These are phyloP conservation scores for Trypanosoma avium DNA, from an alignment of 208 protist genomes.

Conservation along the genomic window DNA sequence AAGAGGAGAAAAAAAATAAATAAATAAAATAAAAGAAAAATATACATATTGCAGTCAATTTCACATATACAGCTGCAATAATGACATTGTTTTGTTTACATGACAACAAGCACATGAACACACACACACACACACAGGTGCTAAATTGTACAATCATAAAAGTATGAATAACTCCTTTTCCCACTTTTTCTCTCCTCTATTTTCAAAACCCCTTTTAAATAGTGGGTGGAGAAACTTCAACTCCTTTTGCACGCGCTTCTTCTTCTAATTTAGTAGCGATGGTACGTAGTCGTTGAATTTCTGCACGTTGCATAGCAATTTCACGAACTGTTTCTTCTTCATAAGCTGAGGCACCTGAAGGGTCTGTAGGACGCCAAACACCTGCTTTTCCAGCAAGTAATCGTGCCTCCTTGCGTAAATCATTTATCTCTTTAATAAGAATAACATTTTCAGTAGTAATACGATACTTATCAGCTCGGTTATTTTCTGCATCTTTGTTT, in stretches of 20 bases:
- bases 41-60: too few relatives aligned
- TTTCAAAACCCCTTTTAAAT: not conserved
- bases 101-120: not conserved
- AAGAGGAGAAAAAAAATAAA: not conserved
- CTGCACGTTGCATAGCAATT: conserved; percentile 84
- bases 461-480: conserved; percentile 84
- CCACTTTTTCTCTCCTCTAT: not conserved
- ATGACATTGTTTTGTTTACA: too few relatives aligned
- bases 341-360: conserved; percentile 51
- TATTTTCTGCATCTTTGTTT: conserved; percentile 93
- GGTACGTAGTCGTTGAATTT: conserved; percentile 75
- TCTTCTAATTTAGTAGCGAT: conserved; percentile 70
- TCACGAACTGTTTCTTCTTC: conserved; percentile 75
- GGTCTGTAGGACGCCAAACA: conserved; percentile 50
- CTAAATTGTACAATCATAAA: too few relatives aligned
- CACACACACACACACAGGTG: conserved; percentile 10
- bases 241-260: conserved; percentile 56
- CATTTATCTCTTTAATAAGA: conserved; percentile 96
- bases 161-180: too few relatives aligned
- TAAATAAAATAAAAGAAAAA: too few relatives aligned
- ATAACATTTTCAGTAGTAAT: conserved; percentile 96
- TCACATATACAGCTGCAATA: too few relatives aligned
- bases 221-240: conserved; percentile 48
- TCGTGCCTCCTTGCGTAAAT: conserved; percentile 94
- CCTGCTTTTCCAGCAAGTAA: conserved; percentile 70